Base-by-base conservation (phyloP, 768 basidiomycete species). In the Mycena floridula region DNA sequence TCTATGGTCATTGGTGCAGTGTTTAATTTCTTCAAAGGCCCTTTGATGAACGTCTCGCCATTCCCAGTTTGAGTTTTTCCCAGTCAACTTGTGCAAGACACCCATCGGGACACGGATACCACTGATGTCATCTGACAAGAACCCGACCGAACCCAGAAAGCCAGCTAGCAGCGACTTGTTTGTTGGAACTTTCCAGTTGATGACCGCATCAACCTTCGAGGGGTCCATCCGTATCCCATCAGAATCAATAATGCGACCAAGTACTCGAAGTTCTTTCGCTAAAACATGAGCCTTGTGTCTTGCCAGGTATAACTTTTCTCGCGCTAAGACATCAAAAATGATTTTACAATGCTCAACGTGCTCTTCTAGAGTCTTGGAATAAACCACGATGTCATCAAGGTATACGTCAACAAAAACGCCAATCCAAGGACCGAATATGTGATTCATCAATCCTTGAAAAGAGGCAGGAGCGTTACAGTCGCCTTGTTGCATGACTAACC, bases 271-370 rank as follows among this genome's bases (percentile, higher is more conserved):
- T 25, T 56, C 50, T 0, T 35, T 6, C 1, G 42, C 52, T 0
- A 66, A 46, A 25, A 64, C 60, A 0, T 50, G 37, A 0, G 61
- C 53, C 35, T 68, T 67, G 0, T 36, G 7, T 1, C 48, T 38
- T 25, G 57, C 60, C 0, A 67, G 46, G 54, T 56, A 68, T 2
- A 68, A 50, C 16, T 43, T 39, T 15, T 66, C 53, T 0, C 44
- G 9, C 0, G 51, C 21, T 0, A 68, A 52, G 0, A 61, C 52
- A 5, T 59, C 48, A 3, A 70, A 46, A 0, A 69, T 45, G 0
- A 39, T 47, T 2, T 39, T 38, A 1, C 63, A 47, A 27, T 66
- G 61, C 9, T 51, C 23, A 2, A 65, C 25, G 25, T 67, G 67
- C 0, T 61, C 61, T 4, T 59, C 54, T 0, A 57, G 21, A 0